phyloP scores from a whole-genome alignment of 73 alveolate species.

The Tetrahymena borealis region DNA sequence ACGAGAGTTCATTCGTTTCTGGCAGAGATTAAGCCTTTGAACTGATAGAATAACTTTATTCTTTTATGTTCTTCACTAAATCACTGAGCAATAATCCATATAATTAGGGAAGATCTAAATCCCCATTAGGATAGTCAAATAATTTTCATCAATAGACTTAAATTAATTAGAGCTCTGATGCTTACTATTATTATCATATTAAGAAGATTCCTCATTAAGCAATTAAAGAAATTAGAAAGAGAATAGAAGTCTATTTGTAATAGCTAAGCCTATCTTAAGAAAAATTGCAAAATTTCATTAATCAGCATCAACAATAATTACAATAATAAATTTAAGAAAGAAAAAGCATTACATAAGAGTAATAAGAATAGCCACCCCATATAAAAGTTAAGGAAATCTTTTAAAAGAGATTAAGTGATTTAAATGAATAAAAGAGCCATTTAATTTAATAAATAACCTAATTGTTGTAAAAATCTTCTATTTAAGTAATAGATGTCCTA shows the following conservation, averaged over 20 bases:
- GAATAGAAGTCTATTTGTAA: background rate
- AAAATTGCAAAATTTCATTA: background rate
- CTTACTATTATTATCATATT: background rate
- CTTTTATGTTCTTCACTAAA: background rate
- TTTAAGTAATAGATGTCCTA: background rate
- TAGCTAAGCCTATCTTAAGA: background rate
- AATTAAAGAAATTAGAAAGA: background rate
- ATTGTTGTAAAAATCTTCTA: background rate
- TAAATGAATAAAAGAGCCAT: background rate
- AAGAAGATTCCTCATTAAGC: background rate
- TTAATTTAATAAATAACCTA: background rate
- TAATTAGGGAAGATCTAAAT: background rate
- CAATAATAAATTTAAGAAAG: background rate
- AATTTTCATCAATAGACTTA: background rate
- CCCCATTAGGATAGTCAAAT: background rate
- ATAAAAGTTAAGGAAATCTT: background rate
- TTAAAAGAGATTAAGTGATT: background rate
- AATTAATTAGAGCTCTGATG: background rate
- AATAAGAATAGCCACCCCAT: background rate
- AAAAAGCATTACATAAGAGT: background rate
- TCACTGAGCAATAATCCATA: background rate
- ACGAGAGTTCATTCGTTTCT: background rate
- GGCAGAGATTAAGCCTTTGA: background rate
- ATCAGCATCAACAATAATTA: background rate
- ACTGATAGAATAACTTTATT: background rate